Evolutionary conservation across 495 filamentous ascomycete species (phyloP).

Genomic region (Parmelia sp.): DNA sequence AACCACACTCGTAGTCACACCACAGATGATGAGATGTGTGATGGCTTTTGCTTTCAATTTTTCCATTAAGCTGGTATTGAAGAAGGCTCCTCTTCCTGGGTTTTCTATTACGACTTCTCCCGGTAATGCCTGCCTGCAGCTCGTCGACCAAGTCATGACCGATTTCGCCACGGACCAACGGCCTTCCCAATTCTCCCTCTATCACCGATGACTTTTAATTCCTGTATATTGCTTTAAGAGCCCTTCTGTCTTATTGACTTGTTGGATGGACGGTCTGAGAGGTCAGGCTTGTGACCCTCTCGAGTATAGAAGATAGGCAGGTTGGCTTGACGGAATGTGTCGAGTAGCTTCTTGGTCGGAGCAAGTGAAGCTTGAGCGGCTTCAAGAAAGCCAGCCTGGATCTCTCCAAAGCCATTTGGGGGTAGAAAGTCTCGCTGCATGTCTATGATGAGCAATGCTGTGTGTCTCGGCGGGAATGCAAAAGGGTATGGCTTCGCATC

Average conservation of each 20-base stretch:
- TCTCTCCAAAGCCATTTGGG: conserved; percentile 26
- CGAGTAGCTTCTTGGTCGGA: conserved; percentile 46
- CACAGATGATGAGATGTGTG: conserved; percentile 59
- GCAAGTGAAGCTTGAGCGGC: conserved; percentile 51
- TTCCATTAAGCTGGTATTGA: conserved; percentile 57
- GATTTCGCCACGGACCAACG: conserved; percentile 57
- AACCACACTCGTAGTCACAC: conserved; percentile 66
- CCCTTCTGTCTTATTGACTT: conserved; percentile 43
- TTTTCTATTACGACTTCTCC: conserved; percentile 62
- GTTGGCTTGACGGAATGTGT: conserved; percentile 49
- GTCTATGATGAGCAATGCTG: conserved; percentile 63
- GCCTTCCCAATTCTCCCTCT: conserved; percentile 54
- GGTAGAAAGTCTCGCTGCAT: conserved; percentile 57
- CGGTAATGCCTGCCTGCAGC: conserved; percentile 46
- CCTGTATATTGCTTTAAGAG: conserved; percentile 35
- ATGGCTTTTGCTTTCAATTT: conserved; percentile 55
- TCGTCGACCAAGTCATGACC: conserved; percentile 60
- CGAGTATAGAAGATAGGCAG: conserved; percentile 63
- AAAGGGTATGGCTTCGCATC: conserved; percentile 49
- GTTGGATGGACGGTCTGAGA: conserved; percentile 47
- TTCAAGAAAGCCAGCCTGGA: conserved; percentile 26
- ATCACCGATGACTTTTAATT: conserved; percentile 49
- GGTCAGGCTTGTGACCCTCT: conserved; percentile 46
- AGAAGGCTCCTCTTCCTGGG: conserved; percentile 60
- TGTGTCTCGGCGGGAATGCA: conserved; percentile 49